Evolutionary conservation across 2,329 filamentous ascomycete genomes (phyloP).

Genomic region (Phoma herbarum): DNA sequence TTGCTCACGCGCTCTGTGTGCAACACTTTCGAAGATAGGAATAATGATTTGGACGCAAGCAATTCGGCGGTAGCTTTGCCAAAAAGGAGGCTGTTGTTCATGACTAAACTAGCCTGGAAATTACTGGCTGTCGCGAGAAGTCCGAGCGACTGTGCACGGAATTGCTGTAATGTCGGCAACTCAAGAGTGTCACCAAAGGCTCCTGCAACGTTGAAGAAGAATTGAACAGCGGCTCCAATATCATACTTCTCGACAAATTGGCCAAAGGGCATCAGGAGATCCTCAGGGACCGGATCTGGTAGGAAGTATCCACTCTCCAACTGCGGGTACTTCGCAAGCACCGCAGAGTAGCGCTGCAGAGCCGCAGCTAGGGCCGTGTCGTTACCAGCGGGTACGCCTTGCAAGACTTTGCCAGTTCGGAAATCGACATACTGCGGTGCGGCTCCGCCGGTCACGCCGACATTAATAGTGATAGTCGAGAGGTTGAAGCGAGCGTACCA

Average conservation of each 20-base stretch:
- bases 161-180: not conserved
- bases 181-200: not conserved
- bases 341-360: not conserved
- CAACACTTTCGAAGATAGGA: not conserved
- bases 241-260: not conserved
- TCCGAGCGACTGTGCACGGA: not conserved
- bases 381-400: not conserved
- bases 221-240: not conserved
- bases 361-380: not conserved
- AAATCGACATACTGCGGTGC: not conserved
- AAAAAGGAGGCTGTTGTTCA: not conserved
- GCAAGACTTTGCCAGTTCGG: not conserved
- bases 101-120: not conserved
- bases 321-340: not conserved
- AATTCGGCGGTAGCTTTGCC: not conserved
- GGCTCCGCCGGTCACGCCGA: not conserved
- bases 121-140: not conserved
- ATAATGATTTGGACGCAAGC: not conserved
- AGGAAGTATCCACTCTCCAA: not conserved
- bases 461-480: not conserved
- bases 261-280: not conserved
- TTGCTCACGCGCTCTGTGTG: not conserved
- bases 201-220: not conserved
- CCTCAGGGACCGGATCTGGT: not conserved
- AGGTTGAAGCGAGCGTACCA: not conserved